These are phyloP conservation scores for Erodium chrysanthum DNA, from an alignment of 441 rosid genomes.

Conservation along the genomic window DNA sequence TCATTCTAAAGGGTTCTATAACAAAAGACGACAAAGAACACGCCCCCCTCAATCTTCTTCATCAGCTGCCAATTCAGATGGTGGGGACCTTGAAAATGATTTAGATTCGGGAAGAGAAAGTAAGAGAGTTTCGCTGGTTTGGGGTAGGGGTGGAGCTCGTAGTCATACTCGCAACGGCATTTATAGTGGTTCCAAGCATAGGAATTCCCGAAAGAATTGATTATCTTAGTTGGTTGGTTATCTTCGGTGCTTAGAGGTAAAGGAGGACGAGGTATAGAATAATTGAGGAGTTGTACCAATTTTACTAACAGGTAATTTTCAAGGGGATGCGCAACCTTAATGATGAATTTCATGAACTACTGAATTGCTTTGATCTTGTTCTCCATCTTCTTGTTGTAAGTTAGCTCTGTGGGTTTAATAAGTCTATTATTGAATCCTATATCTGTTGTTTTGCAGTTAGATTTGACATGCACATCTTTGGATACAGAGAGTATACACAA, in stretches of 20 bases:
- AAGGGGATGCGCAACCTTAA: conserved; percentile 5
- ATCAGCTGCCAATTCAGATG: conserved; percentile 34
- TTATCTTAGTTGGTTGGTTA: conserved; percentile 44
- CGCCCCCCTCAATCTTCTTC: conserved; percentile 46
- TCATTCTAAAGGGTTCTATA: conserved; percentile 25
- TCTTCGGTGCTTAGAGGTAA: conserved; percentile 46
- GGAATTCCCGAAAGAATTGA: conserved; percentile 39
- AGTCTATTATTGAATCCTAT: no score
- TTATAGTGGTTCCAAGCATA: conserved; percentile 20
- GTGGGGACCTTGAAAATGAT: conserved; percentile 26
- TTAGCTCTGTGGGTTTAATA: no score
- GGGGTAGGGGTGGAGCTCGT: conserved; percentile 67
- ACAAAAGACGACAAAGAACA: conserved; percentile 31
- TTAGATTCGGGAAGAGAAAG: no score
- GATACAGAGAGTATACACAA: no score
- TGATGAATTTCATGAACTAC: no score
- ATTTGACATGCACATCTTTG: no score
- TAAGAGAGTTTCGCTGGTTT: conserved; percentile 30
- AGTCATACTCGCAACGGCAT: conserved; percentile 47
- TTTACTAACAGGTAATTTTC: conserved; percentile 10
- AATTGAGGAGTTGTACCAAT: conserved; percentile 11
- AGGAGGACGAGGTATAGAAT: conserved; percentile 37
- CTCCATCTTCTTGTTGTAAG: no score
- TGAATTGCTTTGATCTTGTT: no score
- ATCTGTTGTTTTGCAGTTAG: no score